Conservation (phyloP, 495 filamentous ascomycete species). For the Aspergillus bridgeri region DNA sequence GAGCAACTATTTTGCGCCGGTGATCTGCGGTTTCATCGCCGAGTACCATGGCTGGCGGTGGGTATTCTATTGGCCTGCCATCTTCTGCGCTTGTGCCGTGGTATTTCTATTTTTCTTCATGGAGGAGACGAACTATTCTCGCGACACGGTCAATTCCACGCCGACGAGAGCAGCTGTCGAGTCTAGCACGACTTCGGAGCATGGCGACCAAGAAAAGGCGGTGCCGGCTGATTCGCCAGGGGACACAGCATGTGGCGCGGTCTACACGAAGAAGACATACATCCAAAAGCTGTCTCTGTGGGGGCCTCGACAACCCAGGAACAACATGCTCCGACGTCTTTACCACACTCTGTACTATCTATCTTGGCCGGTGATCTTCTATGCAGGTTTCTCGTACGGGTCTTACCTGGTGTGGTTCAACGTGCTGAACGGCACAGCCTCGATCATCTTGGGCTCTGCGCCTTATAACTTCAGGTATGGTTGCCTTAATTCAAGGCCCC, state of each 20-base stretch:
- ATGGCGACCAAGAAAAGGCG: slow-evolving; percentile 23
- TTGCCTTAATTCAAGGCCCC: slow-evolving; percentile 22
- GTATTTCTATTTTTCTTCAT: slow-evolving; percentile 65
- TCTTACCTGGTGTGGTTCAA: slow-evolving; percentile 64
- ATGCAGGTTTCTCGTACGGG: slow-evolving; percentile 65
- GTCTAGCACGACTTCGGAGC: slow-evolving; percentile 12
- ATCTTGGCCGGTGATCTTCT: slow-evolving; percentile 63
- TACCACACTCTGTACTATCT: slow-evolving; percentile 40
- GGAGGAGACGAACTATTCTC: slow-evolving; percentile 66
- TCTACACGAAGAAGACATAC: slow-evolving; percentile 43
- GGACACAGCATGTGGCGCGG: slow-evolving; percentile 19
- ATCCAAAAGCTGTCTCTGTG: slow-evolving; percentile 52
- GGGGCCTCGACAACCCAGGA: slow-evolving; percentile 44
- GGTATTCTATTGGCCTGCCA: slow-evolving; percentile 64
- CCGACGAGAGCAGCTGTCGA: slow-evolving; percentile 10
- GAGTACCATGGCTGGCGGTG: slow-evolving; percentile 60
- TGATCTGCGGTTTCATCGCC: slow-evolving; percentile 66
- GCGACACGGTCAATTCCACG: slow-evolving; percentile 17
- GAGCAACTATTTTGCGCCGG: slow-evolving; percentile 62
- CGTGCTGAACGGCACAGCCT: slow-evolving; percentile 62
- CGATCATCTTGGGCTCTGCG: slow-evolving; percentile 51
- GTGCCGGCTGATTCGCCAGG: slow-evolving; percentile 8
- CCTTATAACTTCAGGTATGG: slow-evolving; percentile 56
- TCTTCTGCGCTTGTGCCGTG: slow-evolving; percentile 53
- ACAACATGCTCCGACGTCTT: slow-evolving; percentile 46